These are phyloP conservation scores for Pseudisothecium myosuroides DNA, from an alignment of 225 moss, liverwort and hornwort species.

Conservation along the genomic window DNA sequence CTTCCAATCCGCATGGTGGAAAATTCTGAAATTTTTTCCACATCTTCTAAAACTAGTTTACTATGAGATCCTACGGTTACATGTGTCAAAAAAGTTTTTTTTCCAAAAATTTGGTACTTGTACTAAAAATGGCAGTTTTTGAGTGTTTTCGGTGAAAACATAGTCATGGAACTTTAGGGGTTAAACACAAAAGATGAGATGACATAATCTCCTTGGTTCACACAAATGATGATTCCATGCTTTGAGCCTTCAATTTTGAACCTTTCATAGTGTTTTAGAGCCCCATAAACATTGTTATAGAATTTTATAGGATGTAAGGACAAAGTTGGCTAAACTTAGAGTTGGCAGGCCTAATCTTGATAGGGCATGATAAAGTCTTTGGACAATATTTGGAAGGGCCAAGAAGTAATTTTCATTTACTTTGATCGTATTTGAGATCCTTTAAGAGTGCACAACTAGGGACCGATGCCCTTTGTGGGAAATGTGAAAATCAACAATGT, in stretches of 20 bases:
- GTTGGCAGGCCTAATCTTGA: not conserved
- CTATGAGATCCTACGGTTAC: no score
- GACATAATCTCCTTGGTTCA: no score
- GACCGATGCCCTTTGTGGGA: not conserved
- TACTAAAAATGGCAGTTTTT: no score
- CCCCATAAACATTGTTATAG: not conserved
- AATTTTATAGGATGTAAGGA: not conserved
- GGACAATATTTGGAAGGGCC: not conserved
- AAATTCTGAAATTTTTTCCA: no score
- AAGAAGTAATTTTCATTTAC: not conserved
- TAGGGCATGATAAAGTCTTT: not conserved
- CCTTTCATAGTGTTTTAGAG: not conserved
- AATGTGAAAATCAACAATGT: not conserved
- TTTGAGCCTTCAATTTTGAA: not conserved
- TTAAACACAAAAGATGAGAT: not conserved
- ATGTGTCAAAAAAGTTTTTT: no score
- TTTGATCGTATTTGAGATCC: rapidly evolving
- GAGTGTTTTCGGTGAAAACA: no score
- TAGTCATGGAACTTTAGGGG: no score
- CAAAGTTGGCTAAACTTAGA: not conserved
- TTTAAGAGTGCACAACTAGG: not conserved
- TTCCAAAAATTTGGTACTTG: no score
- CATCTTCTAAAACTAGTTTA: no score
- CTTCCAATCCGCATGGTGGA: no score
- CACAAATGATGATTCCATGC: not conserved